These are phyloP conservation scores for Alternaria consortialis DNA, from an alignment of 2,329 filamentous ascomycete species.

Conservation along the genomic window DNA sequence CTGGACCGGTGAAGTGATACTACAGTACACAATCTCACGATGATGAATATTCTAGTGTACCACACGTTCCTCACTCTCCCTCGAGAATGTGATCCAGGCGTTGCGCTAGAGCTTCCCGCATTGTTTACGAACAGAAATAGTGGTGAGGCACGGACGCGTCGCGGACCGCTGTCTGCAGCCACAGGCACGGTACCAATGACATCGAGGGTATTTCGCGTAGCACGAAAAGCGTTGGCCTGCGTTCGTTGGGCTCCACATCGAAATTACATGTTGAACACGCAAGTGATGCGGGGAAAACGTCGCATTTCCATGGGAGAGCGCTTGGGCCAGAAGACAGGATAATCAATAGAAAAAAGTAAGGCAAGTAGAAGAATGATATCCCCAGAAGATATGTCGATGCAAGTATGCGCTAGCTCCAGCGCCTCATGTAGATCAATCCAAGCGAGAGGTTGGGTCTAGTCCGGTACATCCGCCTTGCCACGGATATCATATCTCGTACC, in stretches of 20 bases:
- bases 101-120: slow-evolving; percentile 4
- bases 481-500: slow-evolving; percentile 9
- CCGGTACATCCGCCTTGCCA: slow-evolving; percentile 23
- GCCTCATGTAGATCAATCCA: slow-evolving; percentile 46
- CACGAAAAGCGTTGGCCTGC: slow-evolving; percentile 16
- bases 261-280: slow-evolving; percentile 6
- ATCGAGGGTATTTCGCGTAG: slow-evolving; percentile 1
- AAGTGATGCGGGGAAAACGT: slow-evolving; percentile 7
- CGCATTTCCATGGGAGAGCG: slow-evolving; percentile 1
- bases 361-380: not conserved
- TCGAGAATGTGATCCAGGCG: slow-evolving; percentile 6
- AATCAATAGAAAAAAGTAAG: slow-evolving; percentile 5
- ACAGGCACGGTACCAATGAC: slow-evolving; percentile 17
- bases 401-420: slow-evolving; percentile 40
- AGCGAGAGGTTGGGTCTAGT: slow-evolving; percentile 39
- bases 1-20: not conserved
- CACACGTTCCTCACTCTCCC: not conserved
- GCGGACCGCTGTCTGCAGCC: slow-evolving; percentile 22
- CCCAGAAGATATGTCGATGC: slow-evolving; percentile 14
- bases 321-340: not conserved
- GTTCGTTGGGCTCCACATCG: slow-evolving; percentile 8
- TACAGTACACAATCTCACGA: not conserved
- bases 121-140: not conserved
- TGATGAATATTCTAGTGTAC: not conserved
- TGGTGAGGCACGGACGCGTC: slow-evolving; percentile 15